A percentile compares a stretch with the other conserved stretches of the same genome.
Evolutionary conservation across 139 green algal genomes (phyloP).

Genomic region (Mesotaenium endlicherianum): DNA sequence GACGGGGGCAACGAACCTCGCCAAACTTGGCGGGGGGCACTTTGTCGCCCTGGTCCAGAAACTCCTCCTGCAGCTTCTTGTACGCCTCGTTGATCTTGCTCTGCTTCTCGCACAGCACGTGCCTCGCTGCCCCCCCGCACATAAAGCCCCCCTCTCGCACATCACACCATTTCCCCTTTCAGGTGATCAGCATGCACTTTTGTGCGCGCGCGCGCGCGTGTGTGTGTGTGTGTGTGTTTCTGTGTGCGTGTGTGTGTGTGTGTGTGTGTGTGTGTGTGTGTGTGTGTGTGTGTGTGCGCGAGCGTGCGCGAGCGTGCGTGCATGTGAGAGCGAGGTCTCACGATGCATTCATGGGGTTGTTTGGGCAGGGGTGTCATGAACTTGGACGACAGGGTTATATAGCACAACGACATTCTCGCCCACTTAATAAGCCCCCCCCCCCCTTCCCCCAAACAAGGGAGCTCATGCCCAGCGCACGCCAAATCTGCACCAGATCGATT

Average conservation of each 20-base stretch:
- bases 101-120: slow-evolving; percentile 50
- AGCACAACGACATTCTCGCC: too few species aligned
- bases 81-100: slow-evolving; percentile 49
- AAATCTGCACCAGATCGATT: too few species aligned
- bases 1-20: slow-evolving; percentile 5
- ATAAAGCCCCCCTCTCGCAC: not conserved
- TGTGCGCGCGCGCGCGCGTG: not conserved
- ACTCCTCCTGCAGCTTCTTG: slow-evolving; percentile 47
- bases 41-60: slow-evolving; percentile 37
- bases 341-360: too few species aligned
- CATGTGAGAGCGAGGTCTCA: too few species aligned
- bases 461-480: too few species aligned
- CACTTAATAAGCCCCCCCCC: too few species aligned
- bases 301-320: too few species aligned
- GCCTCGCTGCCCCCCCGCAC: slow-evolving; percentile 10
- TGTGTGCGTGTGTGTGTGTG: not conserved
- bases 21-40: slow-evolving; percentile 43
- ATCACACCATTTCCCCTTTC: not conserved
- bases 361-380: too few species aligned
- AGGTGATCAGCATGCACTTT: not conserved
- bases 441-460: too few species aligned
- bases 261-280: not conserved
- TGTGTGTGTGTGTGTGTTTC: not conserved
- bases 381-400: too few species aligned
- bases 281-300: not conserved